A percentile compares a stretch with the other conserved stretches of the same genome.
These are phyloP conservation scores for Cystobasidium pallidum DNA, from an alignment of 1,284 basidiomycete genomes.

Conservation along the genomic window DNA sequence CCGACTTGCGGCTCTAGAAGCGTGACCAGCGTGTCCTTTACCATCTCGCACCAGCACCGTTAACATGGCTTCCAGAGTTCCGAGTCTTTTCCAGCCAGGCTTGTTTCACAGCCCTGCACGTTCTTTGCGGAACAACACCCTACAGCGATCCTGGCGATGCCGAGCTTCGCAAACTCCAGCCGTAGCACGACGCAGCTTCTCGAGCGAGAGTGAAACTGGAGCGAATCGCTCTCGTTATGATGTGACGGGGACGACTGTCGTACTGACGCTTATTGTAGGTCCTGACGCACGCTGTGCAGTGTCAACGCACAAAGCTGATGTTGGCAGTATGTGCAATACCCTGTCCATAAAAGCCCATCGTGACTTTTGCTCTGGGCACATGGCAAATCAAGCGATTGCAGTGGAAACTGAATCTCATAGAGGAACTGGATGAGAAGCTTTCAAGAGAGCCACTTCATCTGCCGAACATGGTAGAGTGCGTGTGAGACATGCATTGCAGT, in stretches of 20 bases:
- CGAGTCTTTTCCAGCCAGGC: neutral
- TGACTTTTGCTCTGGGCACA: slow-evolving; percentile 87
- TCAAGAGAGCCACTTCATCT: slow-evolving; percentile 76
- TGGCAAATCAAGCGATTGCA: slow-evolving; percentile 90
- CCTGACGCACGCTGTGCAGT: neutral
- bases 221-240: slow-evolving; percentile 25
- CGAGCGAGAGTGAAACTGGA: slow-evolving; percentile 13
- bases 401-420: slow-evolving; percentile 94
- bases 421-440: slow-evolving; percentile 90
- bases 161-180: neutral
- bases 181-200: neutral
- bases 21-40: neutral
- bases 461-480: slow-evolving; percentile 85
- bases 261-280: slow-evolving; percentile 38
- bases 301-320: slow-evolving; percentile 1
- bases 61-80: slow-evolving; percentile 6
- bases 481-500: neutral
- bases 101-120: neutral
- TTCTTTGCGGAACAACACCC: neutral
- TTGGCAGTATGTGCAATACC: neutral
- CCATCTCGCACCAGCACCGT: neutral
- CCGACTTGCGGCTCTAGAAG: neutral
- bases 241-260: slow-evolving; percentile 40
- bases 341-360: slow-evolving; percentile 64
- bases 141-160: slow-evolving; percentile 8